Conservation (phyloP, 768 basidiomycete genomes). For the Suillus sp. region DNA sequence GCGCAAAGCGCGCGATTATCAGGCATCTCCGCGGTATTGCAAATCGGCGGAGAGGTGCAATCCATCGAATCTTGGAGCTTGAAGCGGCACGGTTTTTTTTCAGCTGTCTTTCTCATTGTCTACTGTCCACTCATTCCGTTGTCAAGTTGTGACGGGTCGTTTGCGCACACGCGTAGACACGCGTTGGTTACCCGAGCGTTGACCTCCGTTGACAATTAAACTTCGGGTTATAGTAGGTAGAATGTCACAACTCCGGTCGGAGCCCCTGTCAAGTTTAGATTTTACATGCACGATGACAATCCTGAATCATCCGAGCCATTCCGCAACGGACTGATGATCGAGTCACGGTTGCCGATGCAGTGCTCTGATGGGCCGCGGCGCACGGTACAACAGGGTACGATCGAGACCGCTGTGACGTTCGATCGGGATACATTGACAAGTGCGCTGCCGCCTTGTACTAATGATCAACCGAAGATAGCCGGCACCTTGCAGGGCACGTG, state of each 20-base stretch:
- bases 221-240: not conserved
- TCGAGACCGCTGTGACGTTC: not conserved
- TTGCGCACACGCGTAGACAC: not conserved
- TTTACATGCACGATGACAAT: constrained; percentile 1
- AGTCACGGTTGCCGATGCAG: not conserved
- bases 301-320: not conserved
- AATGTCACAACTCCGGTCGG: not conserved
- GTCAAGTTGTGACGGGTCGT: not conserved
- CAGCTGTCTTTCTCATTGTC: not conserved
- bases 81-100: not conserved
- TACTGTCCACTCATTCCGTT: not conserved
- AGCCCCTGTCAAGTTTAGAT: constrained; percentile 1
- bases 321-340: not conserved
- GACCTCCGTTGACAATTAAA: not conserved
- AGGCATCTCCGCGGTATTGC: constrained; percentile 1
- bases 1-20: constrained; percentile 1
- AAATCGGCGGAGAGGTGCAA: not conserved
- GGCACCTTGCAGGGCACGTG: not conserved
- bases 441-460: not conserved
- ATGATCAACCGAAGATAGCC: not conserved
- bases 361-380: not conserved
- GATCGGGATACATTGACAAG: not conserved
- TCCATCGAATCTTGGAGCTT: not conserved
- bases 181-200: not conserved
- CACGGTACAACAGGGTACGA: not conserved